Percentiles rank a stretch among this genome's conserved stretches.
Conservation (phyloP, 2,329 filamentous ascomycete genomes). For the Sporothrix pseudoabietina region DNA sequence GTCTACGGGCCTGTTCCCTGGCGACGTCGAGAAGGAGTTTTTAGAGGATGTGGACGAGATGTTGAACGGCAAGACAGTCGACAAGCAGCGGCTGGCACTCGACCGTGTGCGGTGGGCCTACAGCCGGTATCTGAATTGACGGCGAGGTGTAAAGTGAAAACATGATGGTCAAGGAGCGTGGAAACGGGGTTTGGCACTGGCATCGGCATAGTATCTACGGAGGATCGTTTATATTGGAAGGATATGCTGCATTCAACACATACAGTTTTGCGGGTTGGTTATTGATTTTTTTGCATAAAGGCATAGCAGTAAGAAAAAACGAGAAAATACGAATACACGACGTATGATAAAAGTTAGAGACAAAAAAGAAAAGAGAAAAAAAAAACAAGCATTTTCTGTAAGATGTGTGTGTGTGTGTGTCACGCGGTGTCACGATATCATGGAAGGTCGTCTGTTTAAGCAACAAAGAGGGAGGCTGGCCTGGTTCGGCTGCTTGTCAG, state of each 20-base stretch:
- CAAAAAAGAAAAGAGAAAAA: neutral
- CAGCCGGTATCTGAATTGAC: constrained; percentile 65
- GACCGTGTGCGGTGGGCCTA: constrained; percentile 91
- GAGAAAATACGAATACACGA: neutral
- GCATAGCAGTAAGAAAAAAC: neutral
- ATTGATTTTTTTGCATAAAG: neutral
- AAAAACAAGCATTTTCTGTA: neutral
- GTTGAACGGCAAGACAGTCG: constrained; percentile 77
- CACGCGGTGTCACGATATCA: neutral
- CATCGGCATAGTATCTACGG: constrained; percentile 2
- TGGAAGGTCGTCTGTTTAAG: neutral
- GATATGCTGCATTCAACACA: neutral
- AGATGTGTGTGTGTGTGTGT: neutral
- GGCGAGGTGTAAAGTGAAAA: neutral
- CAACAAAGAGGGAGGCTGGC: neutral
- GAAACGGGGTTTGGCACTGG: neutral
- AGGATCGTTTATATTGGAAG: neutral
- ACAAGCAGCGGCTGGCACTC: constrained; percentile 75
- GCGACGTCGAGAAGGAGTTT: constrained; percentile 79
- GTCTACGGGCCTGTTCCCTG: constrained; percentile 68
- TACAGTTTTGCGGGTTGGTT: neutral
- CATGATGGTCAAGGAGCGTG: neutral
- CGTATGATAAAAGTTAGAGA: neutral
- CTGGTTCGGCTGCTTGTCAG: neutral
- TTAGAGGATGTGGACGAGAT: constrained; percentile 85